Evolutionary conservation across 140 eudicot species (phyloP).

Genomic region (Artemisia princeps): DNA sequence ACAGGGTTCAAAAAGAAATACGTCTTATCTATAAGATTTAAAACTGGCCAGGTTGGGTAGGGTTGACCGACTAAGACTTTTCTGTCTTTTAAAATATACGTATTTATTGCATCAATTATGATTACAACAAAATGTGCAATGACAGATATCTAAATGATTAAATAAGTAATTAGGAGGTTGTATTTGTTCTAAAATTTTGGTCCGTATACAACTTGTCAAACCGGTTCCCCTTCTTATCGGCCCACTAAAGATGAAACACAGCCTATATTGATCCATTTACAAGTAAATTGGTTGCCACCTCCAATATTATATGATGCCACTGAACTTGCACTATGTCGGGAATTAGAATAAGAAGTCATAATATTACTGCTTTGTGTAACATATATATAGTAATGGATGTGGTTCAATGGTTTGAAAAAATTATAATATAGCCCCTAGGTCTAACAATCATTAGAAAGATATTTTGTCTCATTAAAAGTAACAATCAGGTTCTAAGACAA

Average conservation of each 20-base stretch:
- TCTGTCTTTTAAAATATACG: not conserved
- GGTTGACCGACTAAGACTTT: not conserved
- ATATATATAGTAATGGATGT: not conserved
- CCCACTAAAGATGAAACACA: not conserved
- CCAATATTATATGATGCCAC: constrained; percentile 17
- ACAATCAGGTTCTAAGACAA: constrained; percentile 7
- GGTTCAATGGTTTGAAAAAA: constrained; percentile 5
- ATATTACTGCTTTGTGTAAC: not conserved
- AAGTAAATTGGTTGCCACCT: not conserved
- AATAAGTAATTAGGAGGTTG: not conserved
- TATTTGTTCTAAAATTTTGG: not conserved
- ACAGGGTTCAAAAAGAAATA: no score
- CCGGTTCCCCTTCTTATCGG: constrained; percentile 1
- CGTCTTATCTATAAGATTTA: not conserved
- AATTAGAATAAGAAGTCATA: not conserved
- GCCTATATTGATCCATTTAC: not conserved
- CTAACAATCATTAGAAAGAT: no score
- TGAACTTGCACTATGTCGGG: not conserved
- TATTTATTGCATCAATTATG: not conserved
- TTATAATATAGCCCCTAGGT: not conserved
- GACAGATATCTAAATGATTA: not conserved
- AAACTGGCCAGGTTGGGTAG: not conserved
- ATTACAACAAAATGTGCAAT: not conserved
- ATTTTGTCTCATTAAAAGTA: not conserved
- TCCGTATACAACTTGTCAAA: not conserved